phyloP scores from a whole-genome alignment of 1,139 yeast species.

The Diutina ranongensis region DNA sequence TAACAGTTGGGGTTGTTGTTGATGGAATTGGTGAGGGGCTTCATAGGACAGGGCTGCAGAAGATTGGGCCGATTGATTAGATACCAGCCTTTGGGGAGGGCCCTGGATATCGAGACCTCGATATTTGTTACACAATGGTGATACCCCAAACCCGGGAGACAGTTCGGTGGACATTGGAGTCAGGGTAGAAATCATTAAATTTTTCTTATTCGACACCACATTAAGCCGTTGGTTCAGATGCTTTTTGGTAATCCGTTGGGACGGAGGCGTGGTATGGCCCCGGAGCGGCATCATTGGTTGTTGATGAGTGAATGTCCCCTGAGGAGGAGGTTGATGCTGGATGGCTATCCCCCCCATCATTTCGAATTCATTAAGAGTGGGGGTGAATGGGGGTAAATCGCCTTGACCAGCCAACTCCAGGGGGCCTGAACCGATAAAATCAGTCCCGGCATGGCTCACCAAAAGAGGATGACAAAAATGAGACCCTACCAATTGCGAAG shows the following conservation, averaged over 20 bases:
- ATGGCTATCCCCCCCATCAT: neutral
- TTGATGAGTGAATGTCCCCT: neutral
- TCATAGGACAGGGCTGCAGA: neutral
- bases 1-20: neutral
- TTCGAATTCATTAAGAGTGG: conserved; percentile 2
- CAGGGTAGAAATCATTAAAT: neutral
- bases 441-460: neutral
- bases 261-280: conserved; percentile 4
- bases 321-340: neutral
- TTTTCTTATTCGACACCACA: conserved; percentile 3
- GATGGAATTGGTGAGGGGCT: neutral
- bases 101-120: conserved; percentile 1
- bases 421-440: neutral
- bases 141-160: conserved; percentile 4
- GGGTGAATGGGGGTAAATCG: conserved; percentile 4
- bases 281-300: conserved; percentile 2
- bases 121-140: conserved; percentile 4
- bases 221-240: neutral
- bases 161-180: conserved; percentile 5
- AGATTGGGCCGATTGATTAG: neutral
- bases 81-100: neutral
- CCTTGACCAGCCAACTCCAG: neutral
- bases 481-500: neutral
- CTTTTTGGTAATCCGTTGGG: conserved; percentile 4
- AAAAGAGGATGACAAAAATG: conserved; percentile 1